Evolutionary conservation across 179 eudicot species (phyloP).

Genomic region (Beta corolliflora): DNA sequence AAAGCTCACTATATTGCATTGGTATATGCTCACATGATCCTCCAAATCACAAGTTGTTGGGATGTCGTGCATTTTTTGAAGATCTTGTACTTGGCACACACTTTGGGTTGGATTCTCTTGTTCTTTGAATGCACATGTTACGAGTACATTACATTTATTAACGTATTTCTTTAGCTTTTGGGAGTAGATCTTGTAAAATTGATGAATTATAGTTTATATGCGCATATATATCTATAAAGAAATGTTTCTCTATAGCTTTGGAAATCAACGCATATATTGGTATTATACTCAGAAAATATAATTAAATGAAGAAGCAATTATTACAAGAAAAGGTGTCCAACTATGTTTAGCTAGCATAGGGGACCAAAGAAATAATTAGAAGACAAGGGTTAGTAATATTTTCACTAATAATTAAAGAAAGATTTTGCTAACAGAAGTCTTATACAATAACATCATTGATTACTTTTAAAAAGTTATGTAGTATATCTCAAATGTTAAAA

Average conservation of each 20-base stretch:
- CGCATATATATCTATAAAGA: no score
- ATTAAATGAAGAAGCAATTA: neutral
- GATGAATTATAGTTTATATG: neutral
- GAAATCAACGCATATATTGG: neutral
- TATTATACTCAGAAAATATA: neutral
- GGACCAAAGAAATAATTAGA: constrained; percentile 5
- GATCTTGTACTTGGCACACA: constrained; percentile 33
- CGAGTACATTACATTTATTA: neutral
- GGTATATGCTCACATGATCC: constrained; percentile 25
- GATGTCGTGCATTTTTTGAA: constrained; percentile 28
- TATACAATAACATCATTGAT: neutral
- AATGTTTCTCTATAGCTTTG: neutral
- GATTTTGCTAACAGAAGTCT: neutral
- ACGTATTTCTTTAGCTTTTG: neutral
- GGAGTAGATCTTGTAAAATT: constrained; percentile 6
- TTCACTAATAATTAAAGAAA: neutral
- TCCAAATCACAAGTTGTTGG: constrained; percentile 39
- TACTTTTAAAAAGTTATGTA: neutral
- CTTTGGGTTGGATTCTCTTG: constrained; percentile 33
- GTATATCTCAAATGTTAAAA: no score
- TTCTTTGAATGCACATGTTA: constrained; percentile 23
- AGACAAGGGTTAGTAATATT: neutral
- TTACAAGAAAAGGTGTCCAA: neutral
- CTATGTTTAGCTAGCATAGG: constrained; percentile 16
- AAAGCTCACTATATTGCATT: neutral